Conservation (phyloP, 2,329 filamentous ascomycete genomes). For the Ophiocordyceps robertsii region DNA sequence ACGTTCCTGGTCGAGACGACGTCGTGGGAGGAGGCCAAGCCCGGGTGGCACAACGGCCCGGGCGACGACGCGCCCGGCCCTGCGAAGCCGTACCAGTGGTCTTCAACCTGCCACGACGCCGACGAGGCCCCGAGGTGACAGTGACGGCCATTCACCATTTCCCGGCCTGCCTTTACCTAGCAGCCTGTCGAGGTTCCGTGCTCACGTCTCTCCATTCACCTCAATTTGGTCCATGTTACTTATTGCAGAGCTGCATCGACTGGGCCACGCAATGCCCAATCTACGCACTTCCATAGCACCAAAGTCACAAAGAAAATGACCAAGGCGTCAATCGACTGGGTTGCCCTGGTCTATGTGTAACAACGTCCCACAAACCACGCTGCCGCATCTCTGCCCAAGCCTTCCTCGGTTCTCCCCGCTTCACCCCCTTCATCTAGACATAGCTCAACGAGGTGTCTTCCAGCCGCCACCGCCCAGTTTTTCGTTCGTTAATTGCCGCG, state of each 20-base stretch:
- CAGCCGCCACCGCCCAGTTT: neutral
- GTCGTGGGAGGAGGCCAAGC: conserved; percentile 41
- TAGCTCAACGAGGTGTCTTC: neutral
- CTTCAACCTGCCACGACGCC: conserved; percentile 20
- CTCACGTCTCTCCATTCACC: too few species aligned
- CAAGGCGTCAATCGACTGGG: conserved; percentile 10
- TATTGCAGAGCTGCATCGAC: too few species aligned
- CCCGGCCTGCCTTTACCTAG: neutral
- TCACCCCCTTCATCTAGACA: neutral
- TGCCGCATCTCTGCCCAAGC: conserved; percentile 5
- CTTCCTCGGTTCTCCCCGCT: neutral
- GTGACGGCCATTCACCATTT: neutral
- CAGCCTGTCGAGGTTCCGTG: too few species aligned
- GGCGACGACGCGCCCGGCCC: conserved; percentile 6
- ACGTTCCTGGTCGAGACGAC: conserved; percentile 51
- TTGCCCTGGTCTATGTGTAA: conserved; percentile 14
- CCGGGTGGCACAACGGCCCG: conserved; percentile 11
- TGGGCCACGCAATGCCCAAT: too few species aligned
- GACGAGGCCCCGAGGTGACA: conserved; percentile 13
- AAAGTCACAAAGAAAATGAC: neutral
- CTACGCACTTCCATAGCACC: too few species aligned
- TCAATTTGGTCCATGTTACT: too few species aligned
- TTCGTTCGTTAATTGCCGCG: neutral
- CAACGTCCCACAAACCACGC: conserved; percentile 10
- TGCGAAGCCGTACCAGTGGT: conserved; percentile 17